Evolutionary conservation across 495 filamentous ascomycete species (phyloP).

Genomic region (Penicillium pancosmium): DNA sequence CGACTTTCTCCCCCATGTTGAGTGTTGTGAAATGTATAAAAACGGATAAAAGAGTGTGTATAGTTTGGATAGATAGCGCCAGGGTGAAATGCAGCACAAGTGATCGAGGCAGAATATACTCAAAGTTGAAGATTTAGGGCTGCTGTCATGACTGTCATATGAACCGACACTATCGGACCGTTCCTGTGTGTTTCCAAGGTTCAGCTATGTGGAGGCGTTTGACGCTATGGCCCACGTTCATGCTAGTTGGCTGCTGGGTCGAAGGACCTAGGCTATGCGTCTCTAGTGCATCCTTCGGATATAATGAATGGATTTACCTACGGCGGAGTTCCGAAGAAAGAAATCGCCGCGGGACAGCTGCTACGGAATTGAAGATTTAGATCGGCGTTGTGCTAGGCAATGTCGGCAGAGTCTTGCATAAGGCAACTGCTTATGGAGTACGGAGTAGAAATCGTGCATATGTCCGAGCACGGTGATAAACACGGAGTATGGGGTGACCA

Average conservation of each 20-base stretch:
- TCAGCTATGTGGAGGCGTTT: background rate
- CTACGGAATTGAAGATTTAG: background rate
- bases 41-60: background rate
- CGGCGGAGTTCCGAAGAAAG: background rate
- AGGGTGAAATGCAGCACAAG: too few relatives aligned
- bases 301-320: background rate
- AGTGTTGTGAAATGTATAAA: background rate
- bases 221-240: background rate
- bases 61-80: background rate
- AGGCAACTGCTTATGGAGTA: too few relatives aligned
- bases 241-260: background rate
- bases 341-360: background rate
- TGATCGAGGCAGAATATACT: too few relatives aligned
- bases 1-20: constrained; percentile 5
- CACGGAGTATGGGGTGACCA: too few relatives aligned
- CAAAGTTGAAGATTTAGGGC: background rate
- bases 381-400: background rate
- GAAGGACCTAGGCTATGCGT: background rate
- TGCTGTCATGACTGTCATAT: constrained; percentile 2
- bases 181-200: background rate
- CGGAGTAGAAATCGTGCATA: too few relatives aligned
- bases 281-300: constrained; percentile 6
- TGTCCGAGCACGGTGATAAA: too few relatives aligned
- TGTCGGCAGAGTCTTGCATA: background rate
- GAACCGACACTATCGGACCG: background rate